These are phyloP conservation scores for Cercospora sp. DNA, from an alignment of 2,329 filamentous ascomycete genomes.

Conservation along the genomic window DNA sequence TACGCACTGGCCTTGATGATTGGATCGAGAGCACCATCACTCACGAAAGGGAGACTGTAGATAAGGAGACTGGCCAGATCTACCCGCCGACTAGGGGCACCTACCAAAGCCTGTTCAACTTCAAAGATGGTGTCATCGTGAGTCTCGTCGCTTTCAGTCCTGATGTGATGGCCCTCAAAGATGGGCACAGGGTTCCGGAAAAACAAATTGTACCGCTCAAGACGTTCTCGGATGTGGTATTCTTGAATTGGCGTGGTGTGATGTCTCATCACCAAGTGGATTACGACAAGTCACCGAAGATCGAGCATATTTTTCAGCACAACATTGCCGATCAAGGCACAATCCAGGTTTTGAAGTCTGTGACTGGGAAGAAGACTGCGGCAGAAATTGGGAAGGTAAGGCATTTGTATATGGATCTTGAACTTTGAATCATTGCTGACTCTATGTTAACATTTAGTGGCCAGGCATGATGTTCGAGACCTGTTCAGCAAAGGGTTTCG, in stretches of 20 bases:
- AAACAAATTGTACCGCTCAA: background rate
- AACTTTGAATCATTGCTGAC: no score
- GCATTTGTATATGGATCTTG: no score
- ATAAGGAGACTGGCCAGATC: background rate
- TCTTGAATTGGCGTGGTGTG: background rate
- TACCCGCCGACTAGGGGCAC: background rate
- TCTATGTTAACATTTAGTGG: no score
- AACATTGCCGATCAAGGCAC: no score
- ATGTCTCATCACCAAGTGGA: no score
- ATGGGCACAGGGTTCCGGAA: background rate
- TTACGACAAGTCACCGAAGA: no score
- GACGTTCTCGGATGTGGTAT: background rate
- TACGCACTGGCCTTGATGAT: background rate
- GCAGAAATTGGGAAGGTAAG: no score
- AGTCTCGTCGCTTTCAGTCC: background rate
- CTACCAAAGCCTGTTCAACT: background rate
- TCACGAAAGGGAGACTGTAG: background rate
- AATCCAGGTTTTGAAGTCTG: no score
- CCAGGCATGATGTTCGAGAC: no score
- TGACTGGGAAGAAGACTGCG: no score
- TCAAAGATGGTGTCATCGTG: background rate
- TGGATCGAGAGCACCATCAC: background rate
- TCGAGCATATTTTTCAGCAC: no score
- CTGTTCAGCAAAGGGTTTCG: no score
- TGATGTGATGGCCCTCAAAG: background rate